Conservation (phyloP, 2,329 filamentous ascomycete genomes). For the Aspergillus sclerotialis region DNA sequence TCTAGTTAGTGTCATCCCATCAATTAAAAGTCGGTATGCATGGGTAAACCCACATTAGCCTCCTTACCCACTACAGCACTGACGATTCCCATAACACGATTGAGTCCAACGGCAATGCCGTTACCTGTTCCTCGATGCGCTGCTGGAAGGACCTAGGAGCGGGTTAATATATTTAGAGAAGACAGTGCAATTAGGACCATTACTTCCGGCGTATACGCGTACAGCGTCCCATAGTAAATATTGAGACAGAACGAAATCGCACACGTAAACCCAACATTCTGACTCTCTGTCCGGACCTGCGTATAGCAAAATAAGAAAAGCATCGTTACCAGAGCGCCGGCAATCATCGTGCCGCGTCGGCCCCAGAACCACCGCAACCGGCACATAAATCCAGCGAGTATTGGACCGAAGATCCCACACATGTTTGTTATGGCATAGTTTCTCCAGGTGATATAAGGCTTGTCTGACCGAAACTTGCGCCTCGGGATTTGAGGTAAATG, state of each 20-base stretch:
- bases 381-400: slow-evolving; percentile 62
- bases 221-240: not conserved
- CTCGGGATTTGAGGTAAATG: slow-evolving; percentile 54
- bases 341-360: slow-evolving; percentile 56
- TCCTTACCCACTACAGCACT: too few relatives aligned
- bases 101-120: too few relatives aligned
- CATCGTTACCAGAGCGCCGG: slow-evolving; percentile 25
- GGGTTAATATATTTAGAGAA: too few relatives aligned
- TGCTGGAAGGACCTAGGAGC: too few relatives aligned
- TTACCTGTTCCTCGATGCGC: too few relatives aligned
- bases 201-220: not conserved
- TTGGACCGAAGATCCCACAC: slow-evolving; percentile 60
- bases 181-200: too few relatives aligned
- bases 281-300: slow-evolving; percentile 52
- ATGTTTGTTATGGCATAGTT: slow-evolving; percentile 67
- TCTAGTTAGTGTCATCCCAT: too few relatives aligned
- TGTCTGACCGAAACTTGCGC: slow-evolving; percentile 48
- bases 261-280: slow-evolving; percentile 64
- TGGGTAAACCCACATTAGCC: too few relatives aligned
- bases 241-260: slow-evolving; percentile 38
- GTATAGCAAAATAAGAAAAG: slow-evolving; percentile 65
- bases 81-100: too few relatives aligned
- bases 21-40: too few relatives aligned
- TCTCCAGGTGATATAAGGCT: slow-evolving; percentile 56
- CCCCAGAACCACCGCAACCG: slow-evolving; percentile 59